Evolutionary conservation across 306 rosid species (phyloP), one percentile per base, ranked within the genome.

Genomic region (Lathyrus sativus): DNA sequence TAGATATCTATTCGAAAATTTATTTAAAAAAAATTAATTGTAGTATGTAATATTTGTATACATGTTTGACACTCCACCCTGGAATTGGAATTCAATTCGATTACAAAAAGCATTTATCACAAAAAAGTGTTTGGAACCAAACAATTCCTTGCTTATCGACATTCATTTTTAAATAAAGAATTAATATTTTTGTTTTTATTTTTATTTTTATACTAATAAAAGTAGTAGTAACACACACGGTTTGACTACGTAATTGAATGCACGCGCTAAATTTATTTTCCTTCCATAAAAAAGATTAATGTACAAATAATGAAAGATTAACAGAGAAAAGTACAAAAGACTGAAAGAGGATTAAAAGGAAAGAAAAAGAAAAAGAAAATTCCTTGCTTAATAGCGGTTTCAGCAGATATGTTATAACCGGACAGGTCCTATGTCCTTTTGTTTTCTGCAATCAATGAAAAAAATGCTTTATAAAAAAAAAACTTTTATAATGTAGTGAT

Each of bases 311-410:
- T 10, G 31, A 51, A 51, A 51, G 56, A 18, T 50, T 9, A n/a
- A 69, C 41, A 31, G 26, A 31, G 26, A 22, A 76, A 64, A 55
- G 56, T 37, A 67, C 45, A 51, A 26, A 38, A n/a, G n/a, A n/a
- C n/a, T n/a, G n/a, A n/a, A n/a, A 29, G 5, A 57, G 10, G 18
- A 35, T 31, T 7, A 46, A 45, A 45, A 44, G 7, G 24, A 17
- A 31, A 44, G 11, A 14, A 17, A 4, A 38, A 29, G 43, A 9
- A 51, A 41, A 65, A 41, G 11, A 2, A 73, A 50, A 67, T 59
- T 72, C 71, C 29, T 78, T 72, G 13, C 82, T 78, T 78, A 65
- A 49, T 46, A 66, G 66, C 18, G 39, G 74, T 66, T 24, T 75
- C 54, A n/a, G 65, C 74, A 38, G 11, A 43, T 67, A 56, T 72